These are phyloP conservation scores for Pythium aquatile DNA, from an alignment of 352 stramenopile genomes.

Conservation along the genomic window DNA sequence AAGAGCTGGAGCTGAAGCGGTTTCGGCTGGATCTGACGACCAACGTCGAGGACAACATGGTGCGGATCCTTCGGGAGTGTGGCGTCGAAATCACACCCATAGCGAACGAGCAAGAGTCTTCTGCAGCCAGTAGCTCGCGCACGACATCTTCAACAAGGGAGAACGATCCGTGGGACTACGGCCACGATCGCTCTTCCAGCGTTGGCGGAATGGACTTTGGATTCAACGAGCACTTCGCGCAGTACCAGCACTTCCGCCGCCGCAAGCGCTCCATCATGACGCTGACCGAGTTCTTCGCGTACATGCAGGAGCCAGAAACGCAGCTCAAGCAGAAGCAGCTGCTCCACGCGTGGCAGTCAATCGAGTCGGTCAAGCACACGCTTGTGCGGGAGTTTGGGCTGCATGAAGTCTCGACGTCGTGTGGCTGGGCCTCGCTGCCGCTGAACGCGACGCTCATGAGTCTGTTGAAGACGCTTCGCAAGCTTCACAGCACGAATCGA, in stretches of 20 bases:
- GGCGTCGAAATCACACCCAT: conserved; percentile 31
- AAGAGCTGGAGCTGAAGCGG: conserved; percentile 32
- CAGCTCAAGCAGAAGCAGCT: conserved; percentile 38
- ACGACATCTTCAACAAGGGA: not conserved
- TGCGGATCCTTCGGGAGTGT: conserved; percentile 47
- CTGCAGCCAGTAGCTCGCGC: not conserved
- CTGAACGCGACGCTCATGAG: conserved; percentile 60
- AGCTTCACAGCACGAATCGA: conserved; percentile 12
- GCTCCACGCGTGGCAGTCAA: conserved; percentile 45
- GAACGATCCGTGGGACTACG: conserved; percentile 12
- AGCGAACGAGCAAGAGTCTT: not conserved
- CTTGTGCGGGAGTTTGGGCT: conserved; percentile 55
- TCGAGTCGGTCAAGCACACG: conserved; percentile 49
- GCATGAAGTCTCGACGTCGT: conserved; percentile 44
- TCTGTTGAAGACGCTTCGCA: conserved; percentile 56
- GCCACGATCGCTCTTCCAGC: conserved; percentile 2
- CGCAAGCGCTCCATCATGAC: conserved; percentile 33
- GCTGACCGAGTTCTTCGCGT: conserved; percentile 42
- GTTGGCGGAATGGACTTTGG: conserved; percentile 50
- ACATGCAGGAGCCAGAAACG: conserved; percentile 39
- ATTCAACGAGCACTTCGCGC: conserved; percentile 26
- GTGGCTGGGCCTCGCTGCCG: conserved; percentile 58
- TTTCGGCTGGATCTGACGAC: conserved; percentile 44
- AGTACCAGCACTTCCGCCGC: conserved; percentile 28
- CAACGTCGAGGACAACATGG: conserved; percentile 54